These are phyloP conservation scores for Arctium minus DNA, from an alignment of 129 eudicot genomes.

Conservation along the genomic window DNA sequence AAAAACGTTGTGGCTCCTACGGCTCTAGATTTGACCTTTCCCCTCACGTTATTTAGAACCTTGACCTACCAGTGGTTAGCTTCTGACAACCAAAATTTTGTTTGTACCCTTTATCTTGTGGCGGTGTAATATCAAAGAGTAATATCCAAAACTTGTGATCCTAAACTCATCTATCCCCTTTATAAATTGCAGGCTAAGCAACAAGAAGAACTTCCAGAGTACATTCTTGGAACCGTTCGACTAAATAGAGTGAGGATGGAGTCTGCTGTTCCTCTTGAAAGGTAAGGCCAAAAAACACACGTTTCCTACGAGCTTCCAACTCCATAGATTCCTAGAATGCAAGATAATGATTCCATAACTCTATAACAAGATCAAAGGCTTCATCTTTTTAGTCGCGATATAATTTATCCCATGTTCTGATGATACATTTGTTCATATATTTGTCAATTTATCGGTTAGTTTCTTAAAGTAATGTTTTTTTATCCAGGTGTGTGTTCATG, in stretches of 20 bases:
- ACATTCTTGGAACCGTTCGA: conserved; percentile 73
- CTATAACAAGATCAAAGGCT: neutral
- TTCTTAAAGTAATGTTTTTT: neutral
- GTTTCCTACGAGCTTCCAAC: neutral
- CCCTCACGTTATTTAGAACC: neutral
- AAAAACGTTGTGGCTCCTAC: neutral
- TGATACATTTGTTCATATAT: neutral
- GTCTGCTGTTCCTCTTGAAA: conserved; percentile 55
- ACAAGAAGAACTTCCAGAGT: conserved; percentile 69
- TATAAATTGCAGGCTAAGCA: conserved; percentile 50
- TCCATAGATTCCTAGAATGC: neutral
- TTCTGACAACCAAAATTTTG: neutral
- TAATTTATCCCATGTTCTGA: neutral
- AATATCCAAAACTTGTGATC: neutral
- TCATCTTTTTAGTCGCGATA: neutral
- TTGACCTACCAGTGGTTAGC: neutral
- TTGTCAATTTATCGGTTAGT: neutral
- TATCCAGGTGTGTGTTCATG: neutral
- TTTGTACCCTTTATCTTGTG: conserved; percentile 1
- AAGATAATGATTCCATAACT: neutral
- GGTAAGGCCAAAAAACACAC: conserved; percentile 20
- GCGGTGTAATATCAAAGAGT: neutral
- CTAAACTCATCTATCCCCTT: neutral
- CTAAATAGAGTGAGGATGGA: conserved; percentile 53
- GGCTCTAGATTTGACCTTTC: neutral